phyloP scores from a whole-genome alignment of 192 early-diverging fungal genomes.

The Backusella morwellensis region DNA sequence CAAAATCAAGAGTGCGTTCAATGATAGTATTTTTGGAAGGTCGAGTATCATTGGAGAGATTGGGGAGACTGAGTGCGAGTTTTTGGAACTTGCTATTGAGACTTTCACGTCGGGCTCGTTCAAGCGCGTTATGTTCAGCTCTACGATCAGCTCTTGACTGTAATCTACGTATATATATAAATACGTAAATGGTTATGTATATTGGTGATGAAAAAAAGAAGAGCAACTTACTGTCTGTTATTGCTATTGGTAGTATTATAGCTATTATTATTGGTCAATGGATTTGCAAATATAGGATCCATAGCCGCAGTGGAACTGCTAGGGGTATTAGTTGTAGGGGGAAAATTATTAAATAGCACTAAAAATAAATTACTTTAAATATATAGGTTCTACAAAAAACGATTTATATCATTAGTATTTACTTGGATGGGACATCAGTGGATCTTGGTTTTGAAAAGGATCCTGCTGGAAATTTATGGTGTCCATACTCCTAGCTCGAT shows the following conservation, averaged over 20 bases:
- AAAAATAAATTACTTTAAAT: background rate
- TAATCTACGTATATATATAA: background rate
- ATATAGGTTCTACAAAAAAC: background rate
- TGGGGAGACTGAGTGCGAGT: slow-evolving; percentile 68
- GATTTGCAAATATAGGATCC: background rate
- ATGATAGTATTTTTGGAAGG: slow-evolving; percentile 82
- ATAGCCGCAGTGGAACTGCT: background rate
- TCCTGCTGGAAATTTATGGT: background rate
- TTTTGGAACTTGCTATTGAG: slow-evolving; percentile 81
- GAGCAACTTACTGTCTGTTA: background rate
- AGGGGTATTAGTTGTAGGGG: background rate
- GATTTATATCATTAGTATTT: background rate
- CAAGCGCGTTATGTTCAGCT: slow-evolving; percentile 79
- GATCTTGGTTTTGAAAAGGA: slow-evolving; percentile 1
- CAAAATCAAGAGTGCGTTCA: slow-evolving; percentile 69
- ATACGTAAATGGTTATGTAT: background rate
- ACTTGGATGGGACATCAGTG: slow-evolving; percentile 1
- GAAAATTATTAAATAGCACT: background rate
- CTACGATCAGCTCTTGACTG: slow-evolving; percentile 36
- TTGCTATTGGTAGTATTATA: background rate
- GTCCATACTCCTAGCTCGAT: background rate
- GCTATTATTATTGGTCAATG: background rate
- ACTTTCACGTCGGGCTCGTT: slow-evolving; percentile 73
- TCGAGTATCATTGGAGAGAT: slow-evolving; percentile 63
- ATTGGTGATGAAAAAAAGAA: background rate